These are phyloP conservation scores for Trichoderma pleuroti DNA, from an alignment of 2,329 filamentous ascomycete species.

Conservation along the genomic window DNA sequence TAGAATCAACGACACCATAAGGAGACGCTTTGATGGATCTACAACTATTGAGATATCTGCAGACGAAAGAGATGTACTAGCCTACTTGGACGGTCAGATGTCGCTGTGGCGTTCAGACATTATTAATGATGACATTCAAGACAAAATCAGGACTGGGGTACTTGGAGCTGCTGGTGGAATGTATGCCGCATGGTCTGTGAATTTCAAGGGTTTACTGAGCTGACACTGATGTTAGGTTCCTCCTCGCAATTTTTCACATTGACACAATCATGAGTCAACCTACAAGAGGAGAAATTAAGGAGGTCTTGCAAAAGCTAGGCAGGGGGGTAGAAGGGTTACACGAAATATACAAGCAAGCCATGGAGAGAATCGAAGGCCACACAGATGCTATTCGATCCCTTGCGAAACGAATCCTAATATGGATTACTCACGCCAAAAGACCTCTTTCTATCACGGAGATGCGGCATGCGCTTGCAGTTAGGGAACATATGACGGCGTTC, in stretches of 20 bases:
- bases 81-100: no score
- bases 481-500: constrained; percentile 22
- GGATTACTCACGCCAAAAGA: constrained; percentile 39
- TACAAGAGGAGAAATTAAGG: not conserved
- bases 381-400: constrained; percentile 24
- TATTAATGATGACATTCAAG: no score
- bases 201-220: not conserved
- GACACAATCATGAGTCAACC: not conserved
- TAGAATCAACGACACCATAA: not conserved
- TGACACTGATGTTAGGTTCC: not conserved
- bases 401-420: constrained; percentile 38
- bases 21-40: not conserved
- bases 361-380: constrained; percentile 43
- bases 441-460: constrained; percentile 36
- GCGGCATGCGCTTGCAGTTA: constrained; percentile 40
- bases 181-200: not conserved
- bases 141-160: no score
- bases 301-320: not conserved
- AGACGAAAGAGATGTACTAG: no score
- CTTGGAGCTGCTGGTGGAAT: not conserved
- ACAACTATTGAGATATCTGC: not conserved
- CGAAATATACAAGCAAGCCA: constrained; percentile 39
- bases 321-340: constrained; percentile 28
- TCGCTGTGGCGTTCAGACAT: no score
- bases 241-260: not conserved